Evolutionary conservation across 306 rosid genomes (phyloP).

Genomic region (Canavalia ensiformis): DNA sequence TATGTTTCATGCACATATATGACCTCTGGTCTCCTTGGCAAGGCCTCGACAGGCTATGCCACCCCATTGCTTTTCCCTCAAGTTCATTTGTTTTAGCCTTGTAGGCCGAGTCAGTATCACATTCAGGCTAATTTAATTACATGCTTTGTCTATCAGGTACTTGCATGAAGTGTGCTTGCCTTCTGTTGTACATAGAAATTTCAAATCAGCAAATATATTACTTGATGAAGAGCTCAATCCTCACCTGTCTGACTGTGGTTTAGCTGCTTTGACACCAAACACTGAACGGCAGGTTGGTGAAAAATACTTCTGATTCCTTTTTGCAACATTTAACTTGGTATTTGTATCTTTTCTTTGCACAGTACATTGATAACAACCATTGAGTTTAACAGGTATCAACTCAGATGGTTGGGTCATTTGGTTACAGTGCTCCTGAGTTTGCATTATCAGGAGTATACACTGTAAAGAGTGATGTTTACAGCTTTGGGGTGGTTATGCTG

Average conservation of each 20-base stretch:
- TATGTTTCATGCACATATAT: constrained; percentile 56
- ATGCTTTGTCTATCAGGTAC: constrained; percentile 70
- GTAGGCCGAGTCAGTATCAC: constrained; percentile 22
- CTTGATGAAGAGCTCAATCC: constrained; percentile 97
- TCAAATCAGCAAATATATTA: constrained; percentile 95
- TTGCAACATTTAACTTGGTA: constrained; percentile 10
- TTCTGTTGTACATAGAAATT: constrained; percentile 94
- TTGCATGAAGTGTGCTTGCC: constrained; percentile 99
- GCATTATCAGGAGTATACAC: constrained; percentile 94
- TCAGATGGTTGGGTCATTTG: constrained; percentile 97
- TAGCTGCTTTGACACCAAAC: constrained; percentile 89
- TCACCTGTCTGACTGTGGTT: constrained; percentile 88
- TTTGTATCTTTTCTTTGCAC: constrained; percentile 12
- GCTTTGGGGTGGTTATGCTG: constrained; percentile 98
- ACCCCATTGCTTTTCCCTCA: background rate
- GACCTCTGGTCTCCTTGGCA: constrained; percentile 17
- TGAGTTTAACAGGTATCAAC: constrained; percentile 76
- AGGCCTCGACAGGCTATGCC: constrained; percentile 10
- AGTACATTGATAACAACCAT: constrained; percentile 27
- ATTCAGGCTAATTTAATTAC: constrained; percentile 27
- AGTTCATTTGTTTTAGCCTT: constrained; percentile 30
- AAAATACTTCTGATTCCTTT: constrained; percentile 30
- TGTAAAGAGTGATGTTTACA: constrained; percentile 97
- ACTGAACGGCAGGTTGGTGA: constrained; percentile 80
- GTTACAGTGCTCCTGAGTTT: constrained; percentile 98